A percentile compares a stretch with the other conserved stretches of the same genome.
Conservation (phyloP, 805 yeast genomes). For the Starmerella ratchasimensis region DNA sequence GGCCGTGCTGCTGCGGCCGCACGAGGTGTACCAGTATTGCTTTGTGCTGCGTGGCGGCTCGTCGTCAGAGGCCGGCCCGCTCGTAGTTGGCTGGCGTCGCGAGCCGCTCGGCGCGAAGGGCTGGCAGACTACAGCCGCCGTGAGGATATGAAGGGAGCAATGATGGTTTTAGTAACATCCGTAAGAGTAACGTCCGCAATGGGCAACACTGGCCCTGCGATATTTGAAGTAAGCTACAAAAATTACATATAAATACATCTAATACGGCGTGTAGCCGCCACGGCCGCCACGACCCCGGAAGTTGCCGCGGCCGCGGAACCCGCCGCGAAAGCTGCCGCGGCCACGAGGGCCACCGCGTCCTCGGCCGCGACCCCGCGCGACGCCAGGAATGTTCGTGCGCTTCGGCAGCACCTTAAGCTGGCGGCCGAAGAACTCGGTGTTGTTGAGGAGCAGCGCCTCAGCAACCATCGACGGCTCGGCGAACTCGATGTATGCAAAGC, state of each 20-base stretch:
- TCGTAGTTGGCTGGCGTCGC: constrained; percentile 26
- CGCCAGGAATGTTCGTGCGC: constrained; percentile 71
- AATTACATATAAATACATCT: constrained; percentile 4
- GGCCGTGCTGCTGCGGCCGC: constrained; percentile 20
- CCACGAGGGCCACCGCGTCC: constrained; percentile 31
- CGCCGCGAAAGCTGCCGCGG: constrained; percentile 17
- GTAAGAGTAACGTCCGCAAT: not conserved
- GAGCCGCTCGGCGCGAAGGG: constrained; percentile 29
- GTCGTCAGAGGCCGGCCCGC: constrained; percentile 13
- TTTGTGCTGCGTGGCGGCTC: constrained; percentile 18
- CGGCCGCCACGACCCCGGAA: constrained; percentile 30
- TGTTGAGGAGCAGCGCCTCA: constrained; percentile 53
- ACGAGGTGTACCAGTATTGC: constrained; percentile 23
- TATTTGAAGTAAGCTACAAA: not conserved
- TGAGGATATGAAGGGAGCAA: constrained; percentile 7
- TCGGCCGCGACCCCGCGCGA: constrained; percentile 39
- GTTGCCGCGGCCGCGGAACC: constrained; percentile 22
- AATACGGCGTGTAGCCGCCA: constrained; percentile 34
- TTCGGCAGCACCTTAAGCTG: constrained; percentile 61
- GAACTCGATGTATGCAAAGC: constrained; percentile 78
- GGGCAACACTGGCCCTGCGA: no score
- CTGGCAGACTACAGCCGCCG: constrained; percentile 20
- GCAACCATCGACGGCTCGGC: constrained; percentile 51
- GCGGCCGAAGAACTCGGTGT: constrained; percentile 52
- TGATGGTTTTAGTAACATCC: not conserved